A percentile compares a stretch with the other conserved stretches of the same genome.
Conservation (phyloP, 306 rosid genomes). For the Acacia melanoxylon region DNA sequence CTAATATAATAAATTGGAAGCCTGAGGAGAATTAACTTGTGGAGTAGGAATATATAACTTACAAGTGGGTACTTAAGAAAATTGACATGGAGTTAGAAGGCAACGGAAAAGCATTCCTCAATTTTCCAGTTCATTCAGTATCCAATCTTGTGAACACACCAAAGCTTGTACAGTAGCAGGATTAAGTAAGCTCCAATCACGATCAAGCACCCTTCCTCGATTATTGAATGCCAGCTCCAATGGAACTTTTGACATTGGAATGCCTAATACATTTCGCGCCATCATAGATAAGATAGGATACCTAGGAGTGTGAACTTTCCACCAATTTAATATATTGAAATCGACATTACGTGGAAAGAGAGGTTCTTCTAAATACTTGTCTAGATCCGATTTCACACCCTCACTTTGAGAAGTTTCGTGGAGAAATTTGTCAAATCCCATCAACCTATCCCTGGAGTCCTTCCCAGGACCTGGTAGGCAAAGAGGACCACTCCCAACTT, state of each 20-base stretch:
- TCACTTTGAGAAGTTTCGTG: constrained; percentile 83
- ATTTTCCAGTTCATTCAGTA: constrained; percentile 84
- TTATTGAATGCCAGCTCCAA: constrained; percentile 60
- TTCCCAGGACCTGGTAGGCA: constrained; percentile 53
- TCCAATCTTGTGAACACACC: constrained; percentile 97
- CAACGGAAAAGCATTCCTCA: constrained; percentile 30
- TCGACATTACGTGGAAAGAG: constrained; percentile 85
- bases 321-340: constrained; percentile 85
- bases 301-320: constrained; percentile 97
- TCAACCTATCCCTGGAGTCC: constrained; percentile 82
- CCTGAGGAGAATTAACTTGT: neutral
- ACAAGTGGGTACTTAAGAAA: constrained; percentile 28
- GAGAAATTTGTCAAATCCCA: constrained; percentile 91
- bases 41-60: constrained; percentile 38
- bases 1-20: neutral
- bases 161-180: constrained; percentile 79
- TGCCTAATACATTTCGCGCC: constrained; percentile 88
- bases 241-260: constrained; percentile 76
- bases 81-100: constrained; percentile 43
- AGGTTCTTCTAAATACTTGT: constrained; percentile 94
- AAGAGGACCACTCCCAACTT: constrained; percentile 55
- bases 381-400: constrained; percentile 81
- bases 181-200: constrained; percentile 75
- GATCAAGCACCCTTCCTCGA: constrained; percentile 62
- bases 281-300: constrained; percentile 96